Percentiles rank a stretch among this genome's conserved stretches.
Conservation (phyloP, 371 early-diverging fungal species). For the Mucor plumbeus region DNA sequence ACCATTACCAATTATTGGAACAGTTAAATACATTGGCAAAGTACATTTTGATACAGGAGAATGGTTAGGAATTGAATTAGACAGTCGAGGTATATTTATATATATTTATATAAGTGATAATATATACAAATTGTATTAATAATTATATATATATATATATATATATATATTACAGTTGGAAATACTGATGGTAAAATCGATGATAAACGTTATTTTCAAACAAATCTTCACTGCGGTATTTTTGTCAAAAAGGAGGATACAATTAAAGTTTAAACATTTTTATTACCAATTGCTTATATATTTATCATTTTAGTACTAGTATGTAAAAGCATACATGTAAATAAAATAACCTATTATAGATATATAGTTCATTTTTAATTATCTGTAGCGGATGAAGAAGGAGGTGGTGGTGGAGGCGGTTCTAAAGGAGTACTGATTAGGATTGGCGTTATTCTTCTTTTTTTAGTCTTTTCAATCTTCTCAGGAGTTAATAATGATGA, state of each 20-base stretch:
- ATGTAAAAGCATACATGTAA: neutral
- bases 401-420: neutral
- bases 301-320: neutral
- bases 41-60: conserved; percentile 37
- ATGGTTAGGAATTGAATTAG: conserved; percentile 52
- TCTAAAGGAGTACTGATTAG: conserved; percentile 28
- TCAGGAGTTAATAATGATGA: neutral
- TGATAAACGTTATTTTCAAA: conserved; percentile 45
- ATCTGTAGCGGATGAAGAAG: neutral
- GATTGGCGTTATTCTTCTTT: conserved; percentile 48
- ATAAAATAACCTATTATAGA: conserved; percentile 4
- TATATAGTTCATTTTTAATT: neutral
- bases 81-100: conserved; percentile 40
- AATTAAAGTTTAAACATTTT: conserved; percentile 17
- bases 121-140: too few relatives aligned
- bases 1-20: conserved; percentile 41
- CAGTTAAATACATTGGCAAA: conserved; percentile 45
- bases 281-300: conserved; percentile 3
- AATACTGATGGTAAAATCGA: conserved; percentile 47
- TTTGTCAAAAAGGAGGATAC: conserved; percentile 48
- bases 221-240: conserved; percentile 44
- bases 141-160: neutral
- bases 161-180: conserved; percentile 35
- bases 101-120: neutral
- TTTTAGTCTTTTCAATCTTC: conserved; percentile 26